Base-by-base conservation (phyloP, 2,329 filamentous ascomycete species). In the Calonectria honghensis region DNA sequence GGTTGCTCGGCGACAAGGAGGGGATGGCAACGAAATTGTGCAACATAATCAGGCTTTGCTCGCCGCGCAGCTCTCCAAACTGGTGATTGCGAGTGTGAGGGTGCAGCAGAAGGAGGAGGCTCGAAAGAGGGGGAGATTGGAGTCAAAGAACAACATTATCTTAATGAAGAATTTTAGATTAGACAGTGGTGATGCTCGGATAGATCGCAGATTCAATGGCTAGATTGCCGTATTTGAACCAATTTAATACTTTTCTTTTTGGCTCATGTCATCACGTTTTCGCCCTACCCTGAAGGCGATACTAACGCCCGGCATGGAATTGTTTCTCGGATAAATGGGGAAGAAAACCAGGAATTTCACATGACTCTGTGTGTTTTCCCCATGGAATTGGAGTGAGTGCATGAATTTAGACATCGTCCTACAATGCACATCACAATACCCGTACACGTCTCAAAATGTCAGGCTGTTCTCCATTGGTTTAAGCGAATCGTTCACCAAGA, bases 121-220 rank as follows among this genome's bases (percentile, higher is more conserved):
- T 11, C 70, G 70, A n/a, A 77, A 77, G 72, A 35, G 75, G 32
- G 75, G 71, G 50, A 75, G 75, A 67, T 39, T 78, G 16, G 76
- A 78, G 31, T 65, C 59, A 45, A 68, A 70, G 39, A 75, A 78
- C 41, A 78, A 78, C 41, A 65, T 57, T 3, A 72, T 76, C 24
- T 18, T 74, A 65, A 61, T 68, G n/a, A 72, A 78, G 69, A 75
- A 75, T 63, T 76, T 71, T 13, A 73, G 70, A 50, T 27, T 75
- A 9, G 73, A 75, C 50, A 61, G 45, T 11, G 76, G 75, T 32
- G 76, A 78, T 69, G 41, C 68, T 66, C 75, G 75, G 48, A 52
- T 64, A 32, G 68, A 68, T 57, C 74, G 74, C 9, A 52, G 71
- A 31, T 10, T 35, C 32, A 35, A 7, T 7, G 39, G 39, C 2